Conservation (phyloP, 306 rosid genomes). For the Canavalia ensiformis region DNA sequence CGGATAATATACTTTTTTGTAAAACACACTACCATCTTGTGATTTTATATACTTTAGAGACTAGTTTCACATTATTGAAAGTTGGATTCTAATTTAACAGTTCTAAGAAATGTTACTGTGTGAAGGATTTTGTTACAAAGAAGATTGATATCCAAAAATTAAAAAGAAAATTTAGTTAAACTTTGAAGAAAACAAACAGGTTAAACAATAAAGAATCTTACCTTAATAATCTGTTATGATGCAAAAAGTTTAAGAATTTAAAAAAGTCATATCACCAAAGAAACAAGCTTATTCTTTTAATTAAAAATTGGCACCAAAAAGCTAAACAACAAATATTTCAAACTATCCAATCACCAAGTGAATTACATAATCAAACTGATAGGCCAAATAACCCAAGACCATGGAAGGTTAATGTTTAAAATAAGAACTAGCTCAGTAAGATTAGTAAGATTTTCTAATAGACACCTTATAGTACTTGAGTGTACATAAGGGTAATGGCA, state of each 20-base stretch:
- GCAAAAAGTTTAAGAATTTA: constrained; percentile 28
- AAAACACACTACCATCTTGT: not conserved
- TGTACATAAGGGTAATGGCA: not conserved
- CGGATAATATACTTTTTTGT: constrained; percentile 20
- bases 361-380: not conserved
- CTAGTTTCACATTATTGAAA: constrained; percentile 23
- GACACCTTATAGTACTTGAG: not conserved
- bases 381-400: too few relatives aligned
- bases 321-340: constrained; percentile 11
- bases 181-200: constrained; percentile 2
- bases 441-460: not conserved
- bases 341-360: not conserved
- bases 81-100: constrained; percentile 33
- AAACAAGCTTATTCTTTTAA: not conserved
- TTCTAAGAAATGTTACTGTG: not conserved
- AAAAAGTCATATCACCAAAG: constrained; percentile 29
- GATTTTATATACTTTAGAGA: constrained; percentile 5
- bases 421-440: not conserved
- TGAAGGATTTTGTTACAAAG: constrained; percentile 10
- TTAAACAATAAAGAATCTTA: constrained; percentile 23
- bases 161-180: constrained; percentile 8
- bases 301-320: constrained; percentile 26
- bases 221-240: constrained; percentile 15
- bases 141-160: not conserved
- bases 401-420: not conserved